Conservation (phyloP, 192 early-diverging fungal species). For the Backusella westeae region DNA sequence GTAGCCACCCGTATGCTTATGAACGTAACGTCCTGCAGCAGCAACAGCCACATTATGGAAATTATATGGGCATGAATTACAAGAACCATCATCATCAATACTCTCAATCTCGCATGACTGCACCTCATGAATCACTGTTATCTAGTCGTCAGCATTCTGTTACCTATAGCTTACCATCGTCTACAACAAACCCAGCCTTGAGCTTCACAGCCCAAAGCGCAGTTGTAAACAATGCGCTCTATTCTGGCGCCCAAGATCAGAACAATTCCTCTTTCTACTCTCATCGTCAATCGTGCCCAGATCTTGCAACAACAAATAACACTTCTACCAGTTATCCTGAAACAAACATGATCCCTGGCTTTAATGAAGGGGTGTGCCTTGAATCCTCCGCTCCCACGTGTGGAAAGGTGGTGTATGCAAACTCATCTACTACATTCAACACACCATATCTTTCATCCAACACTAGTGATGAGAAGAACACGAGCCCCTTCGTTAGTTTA, state of each 20-base stretch:
- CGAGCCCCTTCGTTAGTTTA: conserved; percentile 2
- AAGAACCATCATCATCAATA: background rate
- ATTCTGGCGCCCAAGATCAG: background rate
- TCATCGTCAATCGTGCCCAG: conserved; percentile 8
- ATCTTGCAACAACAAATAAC: background rate
- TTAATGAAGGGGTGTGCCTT: conserved; percentile 3
- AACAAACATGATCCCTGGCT: conserved; percentile 2
- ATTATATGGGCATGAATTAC: background rate
- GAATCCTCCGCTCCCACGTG: conserved; percentile 1
- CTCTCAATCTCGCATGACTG: background rate
- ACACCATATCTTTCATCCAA: background rate
- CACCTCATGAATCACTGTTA: conserved; percentile 8
- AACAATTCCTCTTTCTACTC: background rate
- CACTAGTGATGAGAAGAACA: background rate
- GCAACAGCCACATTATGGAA: background rate
- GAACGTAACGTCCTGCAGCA: background rate
- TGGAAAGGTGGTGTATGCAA: background rate
- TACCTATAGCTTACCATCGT: conserved; percentile 6
- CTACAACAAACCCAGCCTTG: background rate
- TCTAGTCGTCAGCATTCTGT: conserved; percentile 5
- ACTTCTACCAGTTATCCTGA: background rate
- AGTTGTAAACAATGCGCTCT: background rate
- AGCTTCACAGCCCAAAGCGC: background rate
- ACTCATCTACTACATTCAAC: background rate
- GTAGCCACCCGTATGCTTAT: conserved; percentile 9